These are phyloP conservation scores for Penicillium coprophilum DNA, from an alignment of 495 filamentous ascomycete genomes.

Conservation along the genomic window DNA sequence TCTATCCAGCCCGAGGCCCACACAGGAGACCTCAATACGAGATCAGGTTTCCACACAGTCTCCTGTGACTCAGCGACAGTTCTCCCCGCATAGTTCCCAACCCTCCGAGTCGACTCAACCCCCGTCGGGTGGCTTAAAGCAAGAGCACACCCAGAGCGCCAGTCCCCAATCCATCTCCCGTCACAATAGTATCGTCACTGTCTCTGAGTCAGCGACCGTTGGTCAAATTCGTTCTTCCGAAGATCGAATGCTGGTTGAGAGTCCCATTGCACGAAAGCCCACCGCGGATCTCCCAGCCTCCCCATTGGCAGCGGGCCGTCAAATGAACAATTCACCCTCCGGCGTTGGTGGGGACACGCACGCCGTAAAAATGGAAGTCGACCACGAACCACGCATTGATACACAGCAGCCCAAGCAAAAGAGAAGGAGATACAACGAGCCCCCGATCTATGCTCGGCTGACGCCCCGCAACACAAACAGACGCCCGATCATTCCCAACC, in stretches of 20 bases:
- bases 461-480: conserved; percentile 38
- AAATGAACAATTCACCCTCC: conserved; percentile 36
- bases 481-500: conserved; percentile 41
- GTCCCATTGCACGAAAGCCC: conserved; percentile 22
- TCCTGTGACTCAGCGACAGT: conserved; percentile 29
- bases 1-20: conserved; percentile 38
- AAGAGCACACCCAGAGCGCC: conserved; percentile 42
- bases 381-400: conserved; percentile 23
- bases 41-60: conserved; percentile 28
- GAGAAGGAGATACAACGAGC: conserved; percentile 44
- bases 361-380: conserved; percentile 29
- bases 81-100: conserved; percentile 31
- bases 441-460: conserved; percentile 48
- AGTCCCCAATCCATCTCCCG: conserved; percentile 46
- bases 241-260: conserved; percentile 33
- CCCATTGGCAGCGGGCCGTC: conserved; percentile 22
- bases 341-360: conserved; percentile 16
- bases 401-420: conserved; percentile 36
- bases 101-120: conserved; percentile 31
- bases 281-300: conserved; percentile 18
- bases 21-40: conserved; percentile 30
- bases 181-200: conserved; percentile 29
- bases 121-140: conserved; percentile 30
- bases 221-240: conserved; percentile 24
- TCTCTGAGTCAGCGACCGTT: conserved; percentile 15